Evolutionary conservation across 1,284 basidiomycete species (phyloP).

Genomic region (Moesziomyces globuligerus): DNA sequence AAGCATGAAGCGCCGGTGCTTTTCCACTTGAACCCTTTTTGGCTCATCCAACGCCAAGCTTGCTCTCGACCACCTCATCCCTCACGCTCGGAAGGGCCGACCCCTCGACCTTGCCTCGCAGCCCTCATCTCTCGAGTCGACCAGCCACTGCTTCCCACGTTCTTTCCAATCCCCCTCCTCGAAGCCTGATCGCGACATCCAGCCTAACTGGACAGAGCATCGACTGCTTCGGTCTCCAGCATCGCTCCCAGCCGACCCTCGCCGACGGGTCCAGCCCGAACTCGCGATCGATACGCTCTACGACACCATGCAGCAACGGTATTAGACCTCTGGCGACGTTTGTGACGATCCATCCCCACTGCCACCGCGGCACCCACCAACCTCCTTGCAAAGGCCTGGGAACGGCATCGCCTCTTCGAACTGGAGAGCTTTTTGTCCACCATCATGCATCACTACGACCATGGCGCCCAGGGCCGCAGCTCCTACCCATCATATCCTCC

Average conservation of each 20-base stretch:
- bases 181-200: too few relatives aligned
- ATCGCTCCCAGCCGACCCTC: background rate
- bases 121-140: background rate
- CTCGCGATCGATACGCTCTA: background rate
- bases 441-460: conserved; percentile 13
- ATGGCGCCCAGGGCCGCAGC: conserved; percentile 7
- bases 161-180: too few relatives aligned
- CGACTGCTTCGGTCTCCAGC: too few relatives aligned
- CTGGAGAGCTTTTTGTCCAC: too few relatives aligned
- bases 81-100: background rate
- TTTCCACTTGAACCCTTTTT: background rate
- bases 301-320: background rate
- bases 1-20: background rate
- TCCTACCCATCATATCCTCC: conserved; percentile 38
- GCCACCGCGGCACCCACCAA: too few relatives aligned
- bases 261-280: background rate
- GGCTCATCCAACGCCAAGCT: background rate
- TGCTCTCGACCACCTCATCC: background rate
- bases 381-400: background rate
- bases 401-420: too few relatives aligned
- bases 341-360: background rate
- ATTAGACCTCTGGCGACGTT: background rate
- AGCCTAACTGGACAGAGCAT: background rate
- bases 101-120: background rate
- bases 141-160: too few relatives aligned